Evolutionary conservation across 495 filamentous ascomycete genomes (phyloP).

Genomic region (Letharia lupina): DNA sequence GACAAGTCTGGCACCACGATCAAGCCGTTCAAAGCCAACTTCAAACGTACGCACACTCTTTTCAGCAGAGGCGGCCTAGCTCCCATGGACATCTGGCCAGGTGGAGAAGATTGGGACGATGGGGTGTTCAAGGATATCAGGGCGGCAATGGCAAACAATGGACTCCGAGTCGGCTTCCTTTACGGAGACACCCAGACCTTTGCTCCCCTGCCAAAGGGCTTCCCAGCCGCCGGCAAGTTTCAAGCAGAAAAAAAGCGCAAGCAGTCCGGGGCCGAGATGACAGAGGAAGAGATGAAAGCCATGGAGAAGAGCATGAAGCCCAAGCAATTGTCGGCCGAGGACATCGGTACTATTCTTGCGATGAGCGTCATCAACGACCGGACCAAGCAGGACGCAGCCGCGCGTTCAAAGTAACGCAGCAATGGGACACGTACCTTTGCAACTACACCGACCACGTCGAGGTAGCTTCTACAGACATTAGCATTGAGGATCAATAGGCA

Average conservation of each 20-base stretch:
- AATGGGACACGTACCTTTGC: neutral
- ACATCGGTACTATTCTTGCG: conserved; percentile 3
- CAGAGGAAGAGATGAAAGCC: conserved; percentile 6
- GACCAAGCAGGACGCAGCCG: neutral
- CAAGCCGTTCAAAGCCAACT: neutral
- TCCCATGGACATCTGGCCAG: conserved; percentile 14
- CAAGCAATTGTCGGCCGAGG: conserved; percentile 5
- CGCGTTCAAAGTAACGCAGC: neutral
- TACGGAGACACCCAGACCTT: neutral
- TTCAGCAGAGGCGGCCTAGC: conserved; percentile 15
- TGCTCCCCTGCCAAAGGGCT: neutral
- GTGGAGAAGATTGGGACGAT: conserved; percentile 11
- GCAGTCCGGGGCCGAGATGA: neutral
- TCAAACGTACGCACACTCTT: conserved; percentile 4
- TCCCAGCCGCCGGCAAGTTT: neutral
- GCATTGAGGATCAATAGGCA: neutral
- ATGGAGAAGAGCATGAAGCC: conserved; percentile 2
- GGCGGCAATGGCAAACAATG: conserved; percentile 16
- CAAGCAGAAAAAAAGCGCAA: conserved; percentile 8
- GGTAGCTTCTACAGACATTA: neutral
- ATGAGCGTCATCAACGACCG: neutral
- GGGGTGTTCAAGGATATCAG: conserved; percentile 6
- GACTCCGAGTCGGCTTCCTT: conserved; percentile 8
- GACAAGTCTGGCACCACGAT: neutral
- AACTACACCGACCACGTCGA: neutral